Evolutionary conservation across 2,329 filamentous ascomycete genomes (phyloP), one percentile per base, ranked within the genome.

Genomic region (Leptoxyphium fumago): DNA sequence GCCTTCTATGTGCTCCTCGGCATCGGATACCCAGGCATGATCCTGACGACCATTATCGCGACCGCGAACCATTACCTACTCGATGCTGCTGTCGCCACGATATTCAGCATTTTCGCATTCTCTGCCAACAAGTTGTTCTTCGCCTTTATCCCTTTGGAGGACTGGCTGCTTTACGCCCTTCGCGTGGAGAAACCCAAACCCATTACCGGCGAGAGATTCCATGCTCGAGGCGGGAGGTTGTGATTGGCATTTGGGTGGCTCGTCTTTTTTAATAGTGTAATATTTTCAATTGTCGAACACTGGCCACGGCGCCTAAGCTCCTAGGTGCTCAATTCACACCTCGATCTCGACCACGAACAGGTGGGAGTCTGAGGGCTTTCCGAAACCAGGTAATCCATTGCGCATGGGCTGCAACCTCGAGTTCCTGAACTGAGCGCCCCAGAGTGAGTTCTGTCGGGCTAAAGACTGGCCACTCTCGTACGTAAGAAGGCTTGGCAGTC

Each of bases 11-110:
- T 68, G 2, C n/a, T 56, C 1, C 41, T 73, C 13, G 73, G 73
- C 28, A 46, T 76, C 14, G 60, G 64, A 40, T 77, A 77, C 52
- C 74, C 74, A 1, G 51, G 59, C 5, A 68, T 72, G 53, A 73
- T 77, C 42, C 54, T 78, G 41, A 63, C 70, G 0, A 71, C 71
- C 28, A 78, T 78, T 45, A 66, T 78, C 14, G 70, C 74, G 10
- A 78, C 75, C 0, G 75, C 74, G 26, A 78, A 78, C 50, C 75
- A 74, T 53, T 80, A 73, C 55, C 70, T 68, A 61, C 61, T 74
- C 46, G 71, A 74, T 52, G 71, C 71, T 1, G 47, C 67, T 32
- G 63, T 71, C 9, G 71, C 71, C 10, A 64, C 63, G 7, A 55
- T 61, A 42, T 69, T 69, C 28, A 67, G 69, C 2, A 48, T 48